Base-by-base conservation (phyloP, 2,329 filamentous ascomycete genomes). In the Pseudocercospora vitis region DNA sequence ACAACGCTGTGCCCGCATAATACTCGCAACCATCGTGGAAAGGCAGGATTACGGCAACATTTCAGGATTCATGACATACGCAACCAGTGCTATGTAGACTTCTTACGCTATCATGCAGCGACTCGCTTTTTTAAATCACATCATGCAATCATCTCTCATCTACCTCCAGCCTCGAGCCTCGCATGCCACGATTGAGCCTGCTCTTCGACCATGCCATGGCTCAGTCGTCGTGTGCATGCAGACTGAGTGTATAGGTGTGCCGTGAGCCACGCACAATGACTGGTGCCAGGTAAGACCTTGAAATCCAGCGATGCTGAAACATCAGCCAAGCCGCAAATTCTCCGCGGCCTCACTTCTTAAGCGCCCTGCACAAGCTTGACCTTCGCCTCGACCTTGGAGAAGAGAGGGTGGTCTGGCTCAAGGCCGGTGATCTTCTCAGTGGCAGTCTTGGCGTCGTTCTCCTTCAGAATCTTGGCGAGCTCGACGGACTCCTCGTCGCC, bases 401-500 rank as follows among this genome's bases (percentile, higher is more conserved):
- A 95, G 52, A 97, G 81, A 68, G 89, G 87, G 70, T 97, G 89
- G 19, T 73, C 77, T 55, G 83, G 75, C 65, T 90, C 84, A 52
- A 99, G 79, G 33, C 91, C 91, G 63, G 89, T 95, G 59, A 99
- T 82, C 73, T 92, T 82, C 70, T 79, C 76, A 40, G 92, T 89
- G 7, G 92, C 88, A 1, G 87, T 85, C 63, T 88, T 85, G 11
- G 92, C 78, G 2, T 79, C 78, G 68, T 87, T 81, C 59, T 85
- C 80, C 57, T 87, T 84, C 77, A 99, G 87, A 69, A 95, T 90
- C 77, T 88, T 85, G 66, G 89, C 89, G 8, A 99, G 81, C 74
- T 95, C 86, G 62, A 76, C 79, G 60, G 88, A 95, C 81, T 97
- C 94, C 0, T 95, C 89, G 60, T 99, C 94, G 9, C 85, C 91